Conservation (phyloP, 1,284 basidiomycete genomes). For the Tausonia pullulans region DNA sequence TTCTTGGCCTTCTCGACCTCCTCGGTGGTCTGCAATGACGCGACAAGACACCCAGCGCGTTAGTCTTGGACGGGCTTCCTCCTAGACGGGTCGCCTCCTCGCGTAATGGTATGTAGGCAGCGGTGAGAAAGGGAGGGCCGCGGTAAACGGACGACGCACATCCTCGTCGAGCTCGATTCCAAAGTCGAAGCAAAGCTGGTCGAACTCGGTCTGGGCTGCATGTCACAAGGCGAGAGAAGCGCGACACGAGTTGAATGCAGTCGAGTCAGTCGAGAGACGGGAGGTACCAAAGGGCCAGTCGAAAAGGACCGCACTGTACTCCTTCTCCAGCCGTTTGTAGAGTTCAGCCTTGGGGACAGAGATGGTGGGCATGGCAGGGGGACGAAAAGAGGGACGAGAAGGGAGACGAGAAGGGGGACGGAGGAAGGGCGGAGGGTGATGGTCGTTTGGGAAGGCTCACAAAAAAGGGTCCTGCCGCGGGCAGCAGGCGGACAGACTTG, state of each 20-base stretch:
- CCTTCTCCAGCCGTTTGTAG: constrained; percentile 70
- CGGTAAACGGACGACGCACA: constrained; percentile 42
- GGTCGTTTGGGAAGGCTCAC: neutral
- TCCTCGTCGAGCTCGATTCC: constrained; percentile 96
- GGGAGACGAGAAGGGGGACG: neutral
- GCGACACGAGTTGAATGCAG: neutral
- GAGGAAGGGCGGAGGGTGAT: neutral
- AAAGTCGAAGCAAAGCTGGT: constrained; percentile 93
- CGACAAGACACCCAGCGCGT: neutral
- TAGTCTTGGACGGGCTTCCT: neutral
- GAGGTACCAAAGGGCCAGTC: neutral
- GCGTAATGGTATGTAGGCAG: neutral
- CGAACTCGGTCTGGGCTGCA: constrained; percentile 82
- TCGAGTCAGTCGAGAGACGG: neutral
- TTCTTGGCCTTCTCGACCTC: constrained; percentile 71
- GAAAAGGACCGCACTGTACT: constrained; percentile 51
- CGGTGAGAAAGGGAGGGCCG: neutral
- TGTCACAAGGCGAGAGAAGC: neutral
- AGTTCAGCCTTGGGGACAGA: constrained; percentile 91
- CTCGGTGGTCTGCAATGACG: constrained; percentile 58
- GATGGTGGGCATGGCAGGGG: constrained; percentile 72
- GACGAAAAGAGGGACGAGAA: too few species aligned
- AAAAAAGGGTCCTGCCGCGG: too few species aligned
- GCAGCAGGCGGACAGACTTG: too few species aligned
- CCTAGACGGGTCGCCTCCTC: too few species aligned